phyloP scores from a whole-genome alignment of 2,329 filamentous ascomycete genomes.

The Stemphylium vesicarium region DNA sequence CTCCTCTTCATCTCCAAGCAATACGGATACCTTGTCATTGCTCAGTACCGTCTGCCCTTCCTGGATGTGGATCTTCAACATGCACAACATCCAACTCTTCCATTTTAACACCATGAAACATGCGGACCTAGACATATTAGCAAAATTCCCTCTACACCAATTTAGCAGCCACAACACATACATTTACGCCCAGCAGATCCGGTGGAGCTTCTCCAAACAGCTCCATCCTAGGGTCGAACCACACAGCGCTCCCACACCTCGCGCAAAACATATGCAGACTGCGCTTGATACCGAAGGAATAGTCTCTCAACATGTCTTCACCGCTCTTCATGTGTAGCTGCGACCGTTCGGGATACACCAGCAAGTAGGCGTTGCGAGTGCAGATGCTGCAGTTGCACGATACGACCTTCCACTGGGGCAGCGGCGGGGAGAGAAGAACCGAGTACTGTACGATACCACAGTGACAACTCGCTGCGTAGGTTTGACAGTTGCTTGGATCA shows the following conservation, averaged over 20 bases:
- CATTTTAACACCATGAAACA: slow-evolving; percentile 30
- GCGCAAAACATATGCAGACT: slow-evolving; percentile 38
- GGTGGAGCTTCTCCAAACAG: slow-evolving; percentile 24
- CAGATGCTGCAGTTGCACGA: slow-evolving; percentile 63
- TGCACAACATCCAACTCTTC: slow-evolving; percentile 30
- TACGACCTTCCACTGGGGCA: slow-evolving; percentile 54
- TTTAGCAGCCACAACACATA: slow-evolving; percentile 13
- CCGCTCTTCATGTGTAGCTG: slow-evolving; percentile 35
- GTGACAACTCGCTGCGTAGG: slow-evolving; percentile 54
- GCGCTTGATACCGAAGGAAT: slow-evolving; percentile 34
- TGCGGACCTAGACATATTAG: slow-evolving; percentile 24
- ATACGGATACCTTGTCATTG: no score
- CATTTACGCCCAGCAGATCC: slow-evolving; percentile 39
- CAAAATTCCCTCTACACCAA: background rate
- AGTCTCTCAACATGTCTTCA: slow-evolving; percentile 28
- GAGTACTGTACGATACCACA: slow-evolving; percentile 60
- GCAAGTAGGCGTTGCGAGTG: slow-evolving; percentile 57
- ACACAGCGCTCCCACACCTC: slow-evolving; percentile 37
- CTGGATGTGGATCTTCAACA: slow-evolving; percentile 23
- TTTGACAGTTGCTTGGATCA: background rate
- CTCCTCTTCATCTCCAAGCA: background rate
- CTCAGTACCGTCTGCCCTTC: background rate
- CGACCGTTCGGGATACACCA: slow-evolving; percentile 47
- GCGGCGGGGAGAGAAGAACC: slow-evolving; percentile 57
- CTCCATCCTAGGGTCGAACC: slow-evolving; percentile 31